These are phyloP conservation scores for Conringia planisiliqua DNA, from an alignment of 345 rosid genomes.

Conservation along the genomic window DNA sequence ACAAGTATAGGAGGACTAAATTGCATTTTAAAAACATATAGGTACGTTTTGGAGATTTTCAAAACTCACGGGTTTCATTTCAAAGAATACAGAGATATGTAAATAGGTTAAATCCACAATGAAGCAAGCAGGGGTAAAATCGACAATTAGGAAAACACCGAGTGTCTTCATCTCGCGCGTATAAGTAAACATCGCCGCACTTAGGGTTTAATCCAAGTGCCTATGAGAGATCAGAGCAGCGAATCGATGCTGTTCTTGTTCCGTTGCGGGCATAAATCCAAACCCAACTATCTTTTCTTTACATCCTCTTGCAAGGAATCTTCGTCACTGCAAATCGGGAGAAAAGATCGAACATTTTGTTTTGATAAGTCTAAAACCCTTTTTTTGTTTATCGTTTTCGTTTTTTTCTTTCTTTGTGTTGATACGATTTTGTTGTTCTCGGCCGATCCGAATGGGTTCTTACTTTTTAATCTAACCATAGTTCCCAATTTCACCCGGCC, in stretches of 20 bases:
- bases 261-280: conserved; percentile 45
- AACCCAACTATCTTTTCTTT: conserved; percentile 3
- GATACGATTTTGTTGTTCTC: background rate
- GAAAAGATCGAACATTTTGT: conserved; percentile 19
- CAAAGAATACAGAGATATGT: background rate
- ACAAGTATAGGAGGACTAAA: background rate
- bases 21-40: background rate
- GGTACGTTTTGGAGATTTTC: background rate
- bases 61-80: background rate
- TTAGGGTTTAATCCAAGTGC: conserved; percentile 17
- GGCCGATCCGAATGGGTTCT: conserved; percentile 48
- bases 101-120: background rate
- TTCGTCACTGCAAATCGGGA: background rate
- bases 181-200: conserved; percentile 19
- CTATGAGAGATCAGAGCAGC: conserved; percentile 44
- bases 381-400: background rate
- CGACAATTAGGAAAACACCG: background rate
- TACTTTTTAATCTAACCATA: background rate
- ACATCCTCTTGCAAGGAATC: background rate
- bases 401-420: background rate
- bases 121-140: background rate
- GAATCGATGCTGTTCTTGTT: conserved; percentile 27
- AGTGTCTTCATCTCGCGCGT: background rate
- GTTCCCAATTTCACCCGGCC: conserved; percentile 52
- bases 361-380: background rate